A percentile compares a stretch with the other conserved stretches of the same genome.
phyloP scores from a whole-genome alignment of 768 basidiomycete species.

The Hericium coralloides region DNA sequence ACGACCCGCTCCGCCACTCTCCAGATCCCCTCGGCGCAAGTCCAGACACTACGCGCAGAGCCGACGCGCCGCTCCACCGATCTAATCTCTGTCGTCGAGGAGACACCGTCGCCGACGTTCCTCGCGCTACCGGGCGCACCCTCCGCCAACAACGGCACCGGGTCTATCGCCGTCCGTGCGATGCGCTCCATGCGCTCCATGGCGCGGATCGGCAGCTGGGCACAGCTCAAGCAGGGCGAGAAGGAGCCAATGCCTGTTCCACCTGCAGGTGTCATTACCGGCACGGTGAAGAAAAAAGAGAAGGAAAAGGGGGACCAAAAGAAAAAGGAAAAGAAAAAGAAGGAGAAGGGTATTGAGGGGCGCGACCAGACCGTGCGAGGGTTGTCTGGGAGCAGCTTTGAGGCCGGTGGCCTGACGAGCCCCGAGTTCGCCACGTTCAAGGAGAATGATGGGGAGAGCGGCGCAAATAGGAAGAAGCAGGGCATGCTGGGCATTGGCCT shows the following conservation, averaged over 20 bases:
- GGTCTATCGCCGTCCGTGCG: conserved; percentile 69
- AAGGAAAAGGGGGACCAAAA: conserved; percentile 27
- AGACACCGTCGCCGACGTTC: conserved; percentile 7
- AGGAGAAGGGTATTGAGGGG: conserved; percentile 13
- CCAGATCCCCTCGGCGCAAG: not conserved
- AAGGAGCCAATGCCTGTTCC: conserved; percentile 17
- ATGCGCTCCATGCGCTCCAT: conserved; percentile 69
- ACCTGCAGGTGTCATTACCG: conserved; percentile 18
- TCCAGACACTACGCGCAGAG: not conserved
- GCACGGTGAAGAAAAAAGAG: conserved; percentile 17
- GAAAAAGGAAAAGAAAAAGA: conserved; percentile 22
- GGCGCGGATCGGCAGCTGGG: conserved; percentile 68
- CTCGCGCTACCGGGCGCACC: conserved; percentile 1
- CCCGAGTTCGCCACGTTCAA: conserved; percentile 11
- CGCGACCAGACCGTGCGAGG: conserved; percentile 25
- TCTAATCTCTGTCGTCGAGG: conserved; percentile 11
- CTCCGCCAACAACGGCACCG: conserved; percentile 22
- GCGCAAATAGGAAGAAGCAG: conserved; percentile 31
- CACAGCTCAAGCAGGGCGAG: conserved; percentile 39
- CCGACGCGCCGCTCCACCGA: not conserved
- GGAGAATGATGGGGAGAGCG: not conserved
- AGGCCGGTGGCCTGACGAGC: conserved; percentile 47
- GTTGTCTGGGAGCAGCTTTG: conserved; percentile 56
- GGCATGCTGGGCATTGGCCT: conserved; percentile 56
- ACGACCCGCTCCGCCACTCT: conserved; percentile 11